Base-by-base conservation (phyloP, 2,329 filamentous ascomycete species). In the Aspergillus ustus region DNA sequence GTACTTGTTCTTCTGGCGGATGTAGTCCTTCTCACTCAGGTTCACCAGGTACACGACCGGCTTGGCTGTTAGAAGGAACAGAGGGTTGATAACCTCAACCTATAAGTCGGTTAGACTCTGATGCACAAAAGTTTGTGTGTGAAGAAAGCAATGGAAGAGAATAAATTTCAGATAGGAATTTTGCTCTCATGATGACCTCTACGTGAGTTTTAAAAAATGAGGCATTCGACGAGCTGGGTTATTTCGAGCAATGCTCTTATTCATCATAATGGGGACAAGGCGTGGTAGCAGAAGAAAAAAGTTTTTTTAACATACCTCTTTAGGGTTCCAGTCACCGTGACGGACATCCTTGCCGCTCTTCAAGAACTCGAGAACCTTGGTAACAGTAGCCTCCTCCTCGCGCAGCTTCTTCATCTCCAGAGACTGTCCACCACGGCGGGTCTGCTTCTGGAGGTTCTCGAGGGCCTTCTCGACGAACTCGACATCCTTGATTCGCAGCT, bases 1-100 rank as follows among this genome's bases (percentile, higher is more conserved):
- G 82, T 99, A 89, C 89, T 99, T 99, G 87, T 99, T 99, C 90
- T 98, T 99, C 84, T 98, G 95, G 74, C 95, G 91, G 75, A 97
- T 89, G 79, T 93, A 99, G 80, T 99, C 95, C 80, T 89, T 93
- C 83, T 99, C 96, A 66, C 92, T 97, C 64, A 99, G 83, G 83
- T 99, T 99, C 82, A 98, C 91, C 48, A 99, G 86, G 83, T 92
- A 98, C 69, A 99, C 94, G 61, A 97, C 93, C 3, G 95, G 94
- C 83, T 99, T 99, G 68, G 96, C 95, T 43, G 93, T 93, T 63
- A 99, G 87, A 62, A 99, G 89, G 82, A 97, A 91, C 28, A 99
- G 87, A 72, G 93, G 92, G 84, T 99, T 99, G 82, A 99, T 98
- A 70, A 93, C 88, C 81, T 99, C 95, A 78, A 99, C 89, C 95